phyloP scores from a whole-genome alignment of 768 basidiomycete genomes.

The Lentinula guzmanii region DNA sequence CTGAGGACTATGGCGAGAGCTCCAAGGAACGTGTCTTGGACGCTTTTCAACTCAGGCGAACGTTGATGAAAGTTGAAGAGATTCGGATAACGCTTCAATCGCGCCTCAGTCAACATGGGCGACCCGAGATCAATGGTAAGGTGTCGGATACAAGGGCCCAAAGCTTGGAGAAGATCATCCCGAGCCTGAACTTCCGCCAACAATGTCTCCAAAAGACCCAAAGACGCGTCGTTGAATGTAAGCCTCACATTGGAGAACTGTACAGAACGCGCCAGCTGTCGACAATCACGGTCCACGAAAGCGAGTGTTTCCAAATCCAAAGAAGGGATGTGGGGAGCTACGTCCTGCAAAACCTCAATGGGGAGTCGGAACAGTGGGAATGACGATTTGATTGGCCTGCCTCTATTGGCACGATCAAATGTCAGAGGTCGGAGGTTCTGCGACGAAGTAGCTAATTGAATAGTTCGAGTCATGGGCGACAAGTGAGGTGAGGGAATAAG shows the following conservation, averaged over 20 bases:
- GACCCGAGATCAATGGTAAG: constrained; percentile 10
- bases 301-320: constrained; percentile 18
- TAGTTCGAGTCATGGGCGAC: background rate
- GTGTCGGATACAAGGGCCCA: constrained; percentile 17
- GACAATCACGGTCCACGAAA: constrained; percentile 21
- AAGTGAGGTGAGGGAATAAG: background rate
- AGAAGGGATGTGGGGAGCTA: constrained; percentile 18
- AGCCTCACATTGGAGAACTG: constrained; percentile 17
- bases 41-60: background rate
- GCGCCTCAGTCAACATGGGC: background rate
- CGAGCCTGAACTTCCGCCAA: background rate
- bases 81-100: background rate
- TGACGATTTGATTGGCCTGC: constrained; percentile 12
- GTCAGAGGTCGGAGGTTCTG: constrained; percentile 10
- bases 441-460: background rate
- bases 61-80: background rate
- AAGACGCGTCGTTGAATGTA: constrained; percentile 10
- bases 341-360: constrained; percentile 19
- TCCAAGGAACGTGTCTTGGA: constrained; percentile 3
- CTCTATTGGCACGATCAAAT: constrained; percentile 18
- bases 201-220: constrained; percentile 9
- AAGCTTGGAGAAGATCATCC: background rate
- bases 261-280: constrained; percentile 17
- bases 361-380: constrained; percentile 22
- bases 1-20: constrained; percentile 11